A percentile compares a stretch with the other conserved stretches of the same genome.
These are phyloP conservation scores for Acer yangbiense DNA, from an alignment of 345 rosid species.

Conservation along the genomic window DNA sequence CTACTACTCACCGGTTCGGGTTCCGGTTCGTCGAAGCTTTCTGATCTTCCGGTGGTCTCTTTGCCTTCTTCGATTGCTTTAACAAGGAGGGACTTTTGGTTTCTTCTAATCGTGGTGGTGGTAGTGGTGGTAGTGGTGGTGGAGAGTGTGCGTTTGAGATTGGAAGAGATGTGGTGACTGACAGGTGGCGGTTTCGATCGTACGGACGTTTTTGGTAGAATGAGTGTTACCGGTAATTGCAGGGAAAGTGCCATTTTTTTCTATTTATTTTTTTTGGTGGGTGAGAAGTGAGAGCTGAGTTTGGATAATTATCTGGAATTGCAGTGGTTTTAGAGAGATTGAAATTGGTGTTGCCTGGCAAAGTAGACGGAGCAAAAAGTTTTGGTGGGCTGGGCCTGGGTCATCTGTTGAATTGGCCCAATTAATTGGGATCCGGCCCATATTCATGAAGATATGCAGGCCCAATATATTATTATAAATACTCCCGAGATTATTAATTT, in stretches of 20 bases:
- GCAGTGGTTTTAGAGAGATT: not conserved
- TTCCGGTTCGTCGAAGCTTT: conserved; percentile 29
- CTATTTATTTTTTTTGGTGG: not conserved
- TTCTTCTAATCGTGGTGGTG: not conserved
- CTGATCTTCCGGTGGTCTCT: conserved; percentile 43
- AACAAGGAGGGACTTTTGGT: conserved; percentile 1
- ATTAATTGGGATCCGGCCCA: not conserved
- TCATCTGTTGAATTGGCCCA: not conserved
- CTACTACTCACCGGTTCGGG: conserved; percentile 18
- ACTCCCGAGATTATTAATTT: not conserved
- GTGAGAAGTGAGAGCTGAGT: not conserved
- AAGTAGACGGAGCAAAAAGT: too few relatives aligned
- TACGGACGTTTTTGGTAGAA: not conserved
- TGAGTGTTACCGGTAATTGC: conserved; percentile 28
- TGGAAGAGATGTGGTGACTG: conserved; percentile 2
- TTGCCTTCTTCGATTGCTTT: conserved; percentile 63
- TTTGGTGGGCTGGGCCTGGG: not conserved
- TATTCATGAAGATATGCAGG: not conserved
- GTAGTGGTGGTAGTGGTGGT: not conserved
- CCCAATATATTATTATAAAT: not conserved
- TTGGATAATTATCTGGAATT: not conserved
- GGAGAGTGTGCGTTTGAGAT: conserved; percentile 10
- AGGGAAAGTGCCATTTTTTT: conserved; percentile 38
- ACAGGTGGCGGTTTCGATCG: not conserved
- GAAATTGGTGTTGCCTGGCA: not conserved